Conservation (phyloP, 257 asterid genomes). For the Henckelia pumila region DNA sequence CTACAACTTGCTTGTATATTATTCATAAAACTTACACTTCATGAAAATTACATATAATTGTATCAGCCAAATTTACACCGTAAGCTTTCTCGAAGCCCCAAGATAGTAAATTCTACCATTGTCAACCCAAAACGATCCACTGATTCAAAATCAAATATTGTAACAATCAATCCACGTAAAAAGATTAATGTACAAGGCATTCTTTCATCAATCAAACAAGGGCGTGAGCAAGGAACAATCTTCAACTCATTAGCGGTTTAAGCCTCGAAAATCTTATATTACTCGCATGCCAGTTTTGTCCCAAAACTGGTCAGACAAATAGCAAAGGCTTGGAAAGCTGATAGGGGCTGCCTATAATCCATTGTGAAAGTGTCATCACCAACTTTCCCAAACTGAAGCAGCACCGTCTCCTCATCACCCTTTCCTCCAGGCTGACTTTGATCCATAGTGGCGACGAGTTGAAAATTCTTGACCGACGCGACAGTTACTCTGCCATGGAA, state of each 20-base stretch:
- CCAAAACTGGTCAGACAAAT: conserved; percentile 92
- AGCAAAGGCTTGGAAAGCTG: conserved; percentile 93
- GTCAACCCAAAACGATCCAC: not conserved
- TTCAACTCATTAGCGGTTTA: not conserved
- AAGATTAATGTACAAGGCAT: conserved; percentile 27
- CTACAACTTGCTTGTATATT: too few species aligned
- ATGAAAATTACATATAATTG: not conserved
- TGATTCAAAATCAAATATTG: conserved; percentile 16
- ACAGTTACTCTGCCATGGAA: conserved; percentile 94
- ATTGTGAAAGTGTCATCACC: conserved; percentile 77
- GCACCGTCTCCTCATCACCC: conserved; percentile 79
- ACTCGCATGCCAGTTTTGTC: conserved; percentile 86
- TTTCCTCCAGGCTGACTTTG: conserved; percentile 78
- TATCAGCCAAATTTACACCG: not conserved
- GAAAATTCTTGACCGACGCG: conserved; percentile 92
- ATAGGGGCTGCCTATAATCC: conserved; percentile 88
- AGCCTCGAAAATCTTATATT: not conserved
- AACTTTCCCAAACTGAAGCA: conserved; percentile 88
- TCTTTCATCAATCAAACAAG: conserved; percentile 20
- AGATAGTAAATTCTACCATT: not conserved
- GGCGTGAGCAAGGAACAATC: not conserved
- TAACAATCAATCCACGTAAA: conserved; percentile 11
- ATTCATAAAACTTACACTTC: not conserved
- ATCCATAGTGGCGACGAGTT: conserved; percentile 68
- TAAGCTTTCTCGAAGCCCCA: not conserved